These are phyloP conservation scores for Macrolepiota dolichaula DNA, from an alignment of 768 basidiomycete genomes.

Conservation along the genomic window DNA sequence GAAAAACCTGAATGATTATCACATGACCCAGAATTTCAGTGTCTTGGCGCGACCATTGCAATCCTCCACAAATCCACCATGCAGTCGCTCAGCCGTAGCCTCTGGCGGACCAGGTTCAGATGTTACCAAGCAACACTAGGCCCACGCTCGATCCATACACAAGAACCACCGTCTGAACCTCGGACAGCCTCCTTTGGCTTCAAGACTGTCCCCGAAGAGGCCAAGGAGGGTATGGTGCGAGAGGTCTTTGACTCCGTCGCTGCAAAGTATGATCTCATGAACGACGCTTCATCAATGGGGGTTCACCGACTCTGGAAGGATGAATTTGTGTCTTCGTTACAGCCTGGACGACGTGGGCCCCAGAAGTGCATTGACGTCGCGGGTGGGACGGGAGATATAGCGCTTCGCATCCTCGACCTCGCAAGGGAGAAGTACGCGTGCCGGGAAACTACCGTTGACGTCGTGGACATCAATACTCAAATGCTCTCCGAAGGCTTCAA, in stretches of 20 bases:
- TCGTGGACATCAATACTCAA: slow-evolving; percentile 92
- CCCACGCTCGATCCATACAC: slow-evolving; percentile 11
- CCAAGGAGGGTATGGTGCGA: slow-evolving; percentile 89
- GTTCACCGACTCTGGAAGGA: slow-evolving; percentile 98
- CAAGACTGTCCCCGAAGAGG: slow-evolving; percentile 78
- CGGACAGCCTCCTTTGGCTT: slow-evolving; percentile 90
- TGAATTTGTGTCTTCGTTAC: slow-evolving; percentile 69
- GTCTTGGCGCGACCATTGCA: not conserved
- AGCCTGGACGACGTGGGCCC: slow-evolving; percentile 73
- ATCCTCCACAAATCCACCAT: slow-evolving; percentile 14
- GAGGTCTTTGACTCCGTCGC: slow-evolving; percentile 95
- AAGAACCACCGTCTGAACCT: slow-evolving; percentile 18
- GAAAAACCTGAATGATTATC: not conserved
- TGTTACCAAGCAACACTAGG: slow-evolving; percentile 20
- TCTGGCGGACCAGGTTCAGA: slow-evolving; percentile 14
- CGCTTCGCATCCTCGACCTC: slow-evolving; percentile 87
- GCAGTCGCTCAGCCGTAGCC: slow-evolving; percentile 21
- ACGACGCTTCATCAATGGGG: slow-evolving; percentile 97
- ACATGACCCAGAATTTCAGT: slow-evolving; percentile 10
- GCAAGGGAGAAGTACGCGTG: slow-evolving; percentile 88
- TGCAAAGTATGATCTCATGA: slow-evolving; percentile 95
- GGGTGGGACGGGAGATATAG: slow-evolving; percentile 97
- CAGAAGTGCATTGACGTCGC: slow-evolving; percentile 91
- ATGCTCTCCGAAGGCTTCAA: slow-evolving; percentile 93
- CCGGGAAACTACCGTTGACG: slow-evolving; percentile 82